phyloP scores from a whole-genome alignment of 495 filamentous ascomycete genomes.

The Bryoglossum gracile region DNA sequence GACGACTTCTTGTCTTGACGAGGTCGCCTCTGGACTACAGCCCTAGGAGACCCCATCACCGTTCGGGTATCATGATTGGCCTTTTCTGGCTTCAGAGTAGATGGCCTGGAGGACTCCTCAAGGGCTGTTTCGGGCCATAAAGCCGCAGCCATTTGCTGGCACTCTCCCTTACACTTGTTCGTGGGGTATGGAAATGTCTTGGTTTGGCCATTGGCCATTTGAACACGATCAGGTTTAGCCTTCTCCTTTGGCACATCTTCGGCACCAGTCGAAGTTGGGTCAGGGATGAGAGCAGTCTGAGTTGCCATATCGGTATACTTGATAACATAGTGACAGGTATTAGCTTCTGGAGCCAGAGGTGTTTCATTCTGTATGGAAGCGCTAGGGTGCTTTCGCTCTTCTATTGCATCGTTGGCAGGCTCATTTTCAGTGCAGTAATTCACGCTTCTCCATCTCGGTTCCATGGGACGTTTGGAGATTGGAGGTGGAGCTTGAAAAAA shows the following conservation, averaged over 20 bases:
- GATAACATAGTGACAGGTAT: neutral
- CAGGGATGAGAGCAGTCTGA: neutral
- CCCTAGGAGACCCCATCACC: neutral
- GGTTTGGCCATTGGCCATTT: neutral
- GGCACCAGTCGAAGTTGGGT: neutral
- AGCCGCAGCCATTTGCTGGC: neutral
- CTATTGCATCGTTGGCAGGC: too few species aligned
- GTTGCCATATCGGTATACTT: constrained; percentile 1
- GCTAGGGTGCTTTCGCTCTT: too few species aligned
- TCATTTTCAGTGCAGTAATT: too few species aligned
- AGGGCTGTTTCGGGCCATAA: neutral
- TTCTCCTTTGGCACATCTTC: neutral
- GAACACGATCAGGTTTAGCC: neutral
- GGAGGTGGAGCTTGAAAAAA: neutral
- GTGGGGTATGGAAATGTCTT: constrained; percentile 5
- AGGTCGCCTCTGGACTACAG: too few species aligned
- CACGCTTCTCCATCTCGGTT: too few species aligned
- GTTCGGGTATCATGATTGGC: neutral
- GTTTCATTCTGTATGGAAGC: too few species aligned
- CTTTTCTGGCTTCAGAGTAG: neutral
- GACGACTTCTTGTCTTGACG: neutral
- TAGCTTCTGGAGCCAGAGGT: neutral
- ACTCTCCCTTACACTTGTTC: constrained; percentile 5
- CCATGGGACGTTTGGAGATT: neutral
- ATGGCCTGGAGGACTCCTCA: neutral